Conservation (phyloP, 1,139 yeast genomes). For the Yamadazyma spencermartinsiae region DNA sequence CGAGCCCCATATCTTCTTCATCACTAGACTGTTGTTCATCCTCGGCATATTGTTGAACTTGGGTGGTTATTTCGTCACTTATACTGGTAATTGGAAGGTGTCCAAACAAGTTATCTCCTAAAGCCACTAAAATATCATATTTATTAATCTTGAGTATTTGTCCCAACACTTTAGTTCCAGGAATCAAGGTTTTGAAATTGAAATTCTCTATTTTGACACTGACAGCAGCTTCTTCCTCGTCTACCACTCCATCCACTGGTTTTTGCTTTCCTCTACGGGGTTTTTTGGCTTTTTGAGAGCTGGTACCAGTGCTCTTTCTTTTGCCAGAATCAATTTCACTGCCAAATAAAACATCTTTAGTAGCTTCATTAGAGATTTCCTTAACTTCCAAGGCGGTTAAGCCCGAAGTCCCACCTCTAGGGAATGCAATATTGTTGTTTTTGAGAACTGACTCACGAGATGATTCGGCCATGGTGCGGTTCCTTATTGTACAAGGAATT, state of each 20-base stretch:
- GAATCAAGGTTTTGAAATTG: conserved; percentile 57
- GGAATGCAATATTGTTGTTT: conserved; percentile 73
- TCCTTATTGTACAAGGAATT: background rate
- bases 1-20: conserved; percentile 42
- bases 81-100: conserved; percentile 75
- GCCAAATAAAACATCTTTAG: conserved; percentile 72
- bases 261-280: conserved; percentile 38
- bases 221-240: conserved; percentile 22
- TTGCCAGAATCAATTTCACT: conserved; percentile 29
- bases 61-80: conserved; percentile 59
- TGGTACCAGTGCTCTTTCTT: conserved; percentile 26
- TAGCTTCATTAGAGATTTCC: conserved; percentile 90
- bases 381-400: conserved; percentile 88
- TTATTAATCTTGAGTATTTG: conserved; percentile 64
- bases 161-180: conserved; percentile 77
- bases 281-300: conserved; percentile 28
- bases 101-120: conserved; percentile 85
- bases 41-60: conserved; percentile 52
- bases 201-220: conserved; percentile 57
- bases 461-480: conserved; percentile 12
- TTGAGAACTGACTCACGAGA: conserved; percentile 21
- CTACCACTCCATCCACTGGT: conserved; percentile 20
- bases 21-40: conserved; percentile 44
- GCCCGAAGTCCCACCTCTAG: conserved; percentile 91
- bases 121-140: conserved; percentile 63